These are phyloP conservation scores for Porogramme epimiltina DNA, from an alignment of 1,284 basidiomycete species.

Conservation along the genomic window DNA sequence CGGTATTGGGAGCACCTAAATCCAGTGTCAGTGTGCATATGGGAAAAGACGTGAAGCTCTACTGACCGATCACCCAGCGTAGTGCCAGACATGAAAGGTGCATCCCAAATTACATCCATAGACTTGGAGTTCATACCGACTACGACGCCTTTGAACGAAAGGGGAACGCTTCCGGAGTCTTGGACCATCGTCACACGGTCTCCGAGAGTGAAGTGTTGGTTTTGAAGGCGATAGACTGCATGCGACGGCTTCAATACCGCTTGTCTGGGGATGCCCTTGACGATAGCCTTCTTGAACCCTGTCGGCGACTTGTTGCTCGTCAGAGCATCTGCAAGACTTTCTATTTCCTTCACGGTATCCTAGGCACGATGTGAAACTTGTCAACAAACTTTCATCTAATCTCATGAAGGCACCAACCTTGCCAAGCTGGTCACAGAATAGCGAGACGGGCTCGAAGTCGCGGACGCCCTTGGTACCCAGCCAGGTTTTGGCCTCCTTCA, in stretches of 20 bases:
- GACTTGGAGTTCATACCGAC: slow-evolving; percentile 85
- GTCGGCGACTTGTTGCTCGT: slow-evolving; percentile 59
- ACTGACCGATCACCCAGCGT: slow-evolving; percentile 83
- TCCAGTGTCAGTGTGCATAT: too few species aligned
- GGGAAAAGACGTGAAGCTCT: neutral
- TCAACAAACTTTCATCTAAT: neutral
- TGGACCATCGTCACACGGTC: slow-evolving; percentile 96
- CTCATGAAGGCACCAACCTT: slow-evolving; percentile 51
- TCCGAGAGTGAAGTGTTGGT: slow-evolving; percentile 90
- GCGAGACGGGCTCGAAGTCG: slow-evolving; percentile 90
- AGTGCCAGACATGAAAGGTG: slow-evolving; percentile 90
- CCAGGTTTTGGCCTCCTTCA: slow-evolving; percentile 86
- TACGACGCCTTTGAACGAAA: slow-evolving; percentile 92
- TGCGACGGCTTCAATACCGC: slow-evolving; percentile 94
- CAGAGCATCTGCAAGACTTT: slow-evolving; percentile 72
- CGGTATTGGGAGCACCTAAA: slow-evolving; percentile 86
- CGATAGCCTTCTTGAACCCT: slow-evolving; percentile 84
- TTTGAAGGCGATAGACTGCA: slow-evolving; percentile 87
- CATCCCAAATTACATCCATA: slow-evolving; percentile 98
- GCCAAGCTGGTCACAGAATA: slow-evolving; percentile 90
- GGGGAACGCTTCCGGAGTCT: slow-evolving; percentile 92
- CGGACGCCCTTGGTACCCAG: slow-evolving; percentile 84
- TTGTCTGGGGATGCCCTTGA: slow-evolving; percentile 92
- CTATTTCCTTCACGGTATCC: slow-evolving; percentile 80
- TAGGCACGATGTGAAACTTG: slow-evolving; percentile 31